These are phyloP conservation scores for Exophiala phaeomuriformis DNA, from an alignment of 2,329 filamentous ascomycete species.

Conservation along the genomic window DNA sequence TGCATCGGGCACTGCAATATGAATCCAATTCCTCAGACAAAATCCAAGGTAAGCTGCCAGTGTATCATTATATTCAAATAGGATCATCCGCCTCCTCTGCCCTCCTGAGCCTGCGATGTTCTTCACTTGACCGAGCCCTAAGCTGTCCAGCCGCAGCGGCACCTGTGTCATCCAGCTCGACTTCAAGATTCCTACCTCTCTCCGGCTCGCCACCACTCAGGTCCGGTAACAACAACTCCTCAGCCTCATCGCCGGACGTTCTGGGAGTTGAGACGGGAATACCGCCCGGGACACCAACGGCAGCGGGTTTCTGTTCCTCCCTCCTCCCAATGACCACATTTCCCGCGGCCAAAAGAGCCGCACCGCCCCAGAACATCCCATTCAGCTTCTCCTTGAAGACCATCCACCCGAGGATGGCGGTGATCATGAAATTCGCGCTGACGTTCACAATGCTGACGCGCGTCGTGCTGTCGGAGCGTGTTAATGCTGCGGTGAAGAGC, in stretches of 20 bases:
- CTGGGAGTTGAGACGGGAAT: too few relatives aligned
- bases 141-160: background rate
- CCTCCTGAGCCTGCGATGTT: constrained; percentile 9
- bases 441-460: constrained; percentile 60
- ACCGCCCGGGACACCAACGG: constrained; percentile 11
- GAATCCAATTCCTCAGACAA: too few relatives aligned
- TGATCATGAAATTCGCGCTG: constrained; percentile 56
- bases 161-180: constrained; percentile 1
- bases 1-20: too few relatives aligned
- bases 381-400: constrained; percentile 53
- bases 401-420: constrained; percentile 51
- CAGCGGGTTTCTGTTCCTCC: constrained; percentile 34
- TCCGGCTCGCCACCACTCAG: background rate
- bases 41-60: too few relatives aligned
- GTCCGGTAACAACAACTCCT: constrained; percentile 12
- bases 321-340: constrained; percentile 57
- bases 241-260: constrained; percentile 6
- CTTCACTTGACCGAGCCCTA: constrained; percentile 6
- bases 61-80: constrained; percentile 5
- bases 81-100: constrained; percentile 19
- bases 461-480: constrained; percentile 53
- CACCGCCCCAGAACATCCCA: constrained; percentile 56
- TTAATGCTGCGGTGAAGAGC: constrained; percentile 56
- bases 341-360: constrained; percentile 52
- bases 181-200: constrained; percentile 7